Evolutionary conservation across 2,329 filamentous ascomycete genomes (phyloP).

Genomic region (Cryphonectria parasitica): DNA sequence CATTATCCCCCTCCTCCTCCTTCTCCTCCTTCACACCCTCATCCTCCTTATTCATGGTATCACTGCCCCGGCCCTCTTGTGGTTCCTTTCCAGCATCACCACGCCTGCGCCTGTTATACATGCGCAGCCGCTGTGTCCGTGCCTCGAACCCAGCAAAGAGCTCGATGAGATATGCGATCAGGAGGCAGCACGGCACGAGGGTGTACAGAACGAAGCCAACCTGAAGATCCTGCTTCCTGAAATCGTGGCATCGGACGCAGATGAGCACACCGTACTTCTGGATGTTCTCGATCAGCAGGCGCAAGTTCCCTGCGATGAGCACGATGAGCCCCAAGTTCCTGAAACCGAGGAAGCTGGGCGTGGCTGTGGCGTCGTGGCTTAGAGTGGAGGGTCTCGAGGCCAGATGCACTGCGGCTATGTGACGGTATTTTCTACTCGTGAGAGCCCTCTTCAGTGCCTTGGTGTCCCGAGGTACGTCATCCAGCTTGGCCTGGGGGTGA

Average conservation of each 20-base stretch:
- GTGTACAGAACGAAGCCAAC: slow-evolving; percentile 80
- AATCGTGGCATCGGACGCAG: slow-evolving; percentile 88
- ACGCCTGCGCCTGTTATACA: slow-evolving; percentile 6
- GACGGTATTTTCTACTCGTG: slow-evolving; percentile 74
- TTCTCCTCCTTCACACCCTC: slow-evolving; percentile 33
- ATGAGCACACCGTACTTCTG: slow-evolving; percentile 98
- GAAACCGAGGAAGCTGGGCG: slow-evolving; percentile 90
- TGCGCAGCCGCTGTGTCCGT: slow-evolving; percentile 55
- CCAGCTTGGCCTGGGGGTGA: not conserved
- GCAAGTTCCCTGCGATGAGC: slow-evolving; percentile 86
- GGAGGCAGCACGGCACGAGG: slow-evolving; percentile 86
- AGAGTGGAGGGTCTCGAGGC: slow-evolving; percentile 74
- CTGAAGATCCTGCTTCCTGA: slow-evolving; percentile 75
- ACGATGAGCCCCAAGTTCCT: slow-evolving; percentile 96
- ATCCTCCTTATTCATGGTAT: slow-evolving; percentile 46
- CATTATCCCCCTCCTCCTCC: not conserved
- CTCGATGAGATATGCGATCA: slow-evolving; percentile 90
- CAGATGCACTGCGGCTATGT: slow-evolving; percentile 86
- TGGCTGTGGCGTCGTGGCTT: slow-evolving; percentile 75
- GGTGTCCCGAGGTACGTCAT: slow-evolving; percentile 27
- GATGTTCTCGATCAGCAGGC: slow-evolving; percentile 95
- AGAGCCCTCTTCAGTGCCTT: slow-evolving; percentile 40
- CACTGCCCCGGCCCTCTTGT: slow-evolving; percentile 45
- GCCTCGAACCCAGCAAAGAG: slow-evolving; percentile 80
- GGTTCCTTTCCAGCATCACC: not conserved